phyloP scores from a whole-genome alignment of 768 basidiomycete genomes.

The Russula dissimulans region DNA sequence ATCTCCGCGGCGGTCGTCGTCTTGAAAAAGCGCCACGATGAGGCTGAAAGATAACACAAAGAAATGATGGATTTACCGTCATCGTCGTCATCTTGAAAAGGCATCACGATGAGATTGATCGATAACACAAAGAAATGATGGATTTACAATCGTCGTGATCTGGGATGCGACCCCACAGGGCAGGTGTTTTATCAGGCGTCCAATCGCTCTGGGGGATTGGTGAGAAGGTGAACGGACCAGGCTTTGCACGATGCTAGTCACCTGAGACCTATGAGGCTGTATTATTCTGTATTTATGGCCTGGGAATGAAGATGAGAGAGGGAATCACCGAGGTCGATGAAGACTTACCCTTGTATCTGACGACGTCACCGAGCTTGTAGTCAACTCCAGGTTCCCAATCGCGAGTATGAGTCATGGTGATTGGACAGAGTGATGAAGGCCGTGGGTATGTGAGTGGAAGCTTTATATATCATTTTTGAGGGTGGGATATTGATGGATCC shows the following conservation, averaged over 20 bases:
- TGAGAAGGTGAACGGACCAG: background rate
- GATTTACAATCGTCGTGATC: slow-evolving; percentile 23
- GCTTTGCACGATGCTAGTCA: slow-evolving; percentile 19
- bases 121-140: background rate
- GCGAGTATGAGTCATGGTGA: slow-evolving; percentile 31
- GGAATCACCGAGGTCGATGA: background rate
- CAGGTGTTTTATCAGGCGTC: slow-evolving; percentile 52
- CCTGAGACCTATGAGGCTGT: slow-evolving; percentile 64
- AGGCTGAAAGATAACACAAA: background rate
- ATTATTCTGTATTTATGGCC: slow-evolving; percentile 59
- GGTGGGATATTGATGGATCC: background rate
- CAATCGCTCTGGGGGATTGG: slow-evolving; percentile 45
- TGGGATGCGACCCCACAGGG: slow-evolving; percentile 54
- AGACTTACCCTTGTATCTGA: slow-evolving; percentile 43
- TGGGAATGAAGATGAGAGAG: slow-evolving; percentile 20
- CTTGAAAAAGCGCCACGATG: background rate
- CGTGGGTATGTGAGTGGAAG: background rate
- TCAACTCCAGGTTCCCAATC: slow-evolving; percentile 55
- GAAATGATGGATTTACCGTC: slow-evolving; percentile 8
- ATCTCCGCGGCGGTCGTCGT: slow-evolving; percentile 20
- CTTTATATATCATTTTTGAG: background rate
- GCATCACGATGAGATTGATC: background rate
- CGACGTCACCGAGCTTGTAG: slow-evolving; percentile 46
- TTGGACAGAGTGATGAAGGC: background rate
- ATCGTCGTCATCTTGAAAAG: slow-evolving; percentile 16